These are phyloP conservation scores for Papiliotrema flavescens DNA, from an alignment of 1,284 basidiomycete species.

Conservation along the genomic window DNA sequence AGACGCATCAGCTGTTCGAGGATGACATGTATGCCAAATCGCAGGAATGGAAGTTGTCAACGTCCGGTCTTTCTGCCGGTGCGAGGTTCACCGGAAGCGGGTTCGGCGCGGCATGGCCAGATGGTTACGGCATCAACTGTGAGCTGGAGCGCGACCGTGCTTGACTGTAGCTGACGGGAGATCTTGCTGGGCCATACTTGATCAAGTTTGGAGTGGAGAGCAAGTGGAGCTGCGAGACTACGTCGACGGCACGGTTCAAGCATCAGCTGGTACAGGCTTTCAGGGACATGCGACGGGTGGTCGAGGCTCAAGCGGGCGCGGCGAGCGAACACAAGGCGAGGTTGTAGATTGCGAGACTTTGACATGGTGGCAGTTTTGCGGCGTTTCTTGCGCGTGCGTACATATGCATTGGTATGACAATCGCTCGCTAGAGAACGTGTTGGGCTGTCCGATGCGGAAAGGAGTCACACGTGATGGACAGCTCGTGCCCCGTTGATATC, in stretches of 20 bases:
- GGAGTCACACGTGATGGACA: too few species aligned
- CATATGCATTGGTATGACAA: background rate
- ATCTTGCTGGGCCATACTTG: conserved; percentile 72
- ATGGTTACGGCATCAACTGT: conserved; percentile 94
- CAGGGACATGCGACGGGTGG: conserved; percentile 65
- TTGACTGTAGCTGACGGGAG: conserved; percentile 50
- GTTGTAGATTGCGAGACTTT: background rate
- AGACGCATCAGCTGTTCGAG: conserved; percentile 60
- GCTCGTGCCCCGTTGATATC: too few species aligned
- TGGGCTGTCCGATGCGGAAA: too few species aligned
- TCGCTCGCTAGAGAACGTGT: too few species aligned
- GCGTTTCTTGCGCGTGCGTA: background rate
- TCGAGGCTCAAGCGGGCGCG: conserved; percentile 40
- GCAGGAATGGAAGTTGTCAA: conserved; percentile 85
- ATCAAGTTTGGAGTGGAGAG: conserved; percentile 96
- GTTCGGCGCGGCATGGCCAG: conserved; percentile 71
- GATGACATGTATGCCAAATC: conserved; percentile 75
- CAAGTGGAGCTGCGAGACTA: conserved; percentile 67
- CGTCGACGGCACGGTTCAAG: conserved; percentile 71
- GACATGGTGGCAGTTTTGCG: background rate
- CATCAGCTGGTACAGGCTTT: conserved; percentile 65
- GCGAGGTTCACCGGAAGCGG: conserved; percentile 87
- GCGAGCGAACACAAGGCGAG: background rate
- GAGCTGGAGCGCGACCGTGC: conserved; percentile 41
- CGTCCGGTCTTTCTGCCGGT: conserved; percentile 84